These are phyloP conservation scores for Aechmea fasciata DNA, from an alignment of 176 grass and related monocot genomes.

Conservation along the genomic window DNA sequence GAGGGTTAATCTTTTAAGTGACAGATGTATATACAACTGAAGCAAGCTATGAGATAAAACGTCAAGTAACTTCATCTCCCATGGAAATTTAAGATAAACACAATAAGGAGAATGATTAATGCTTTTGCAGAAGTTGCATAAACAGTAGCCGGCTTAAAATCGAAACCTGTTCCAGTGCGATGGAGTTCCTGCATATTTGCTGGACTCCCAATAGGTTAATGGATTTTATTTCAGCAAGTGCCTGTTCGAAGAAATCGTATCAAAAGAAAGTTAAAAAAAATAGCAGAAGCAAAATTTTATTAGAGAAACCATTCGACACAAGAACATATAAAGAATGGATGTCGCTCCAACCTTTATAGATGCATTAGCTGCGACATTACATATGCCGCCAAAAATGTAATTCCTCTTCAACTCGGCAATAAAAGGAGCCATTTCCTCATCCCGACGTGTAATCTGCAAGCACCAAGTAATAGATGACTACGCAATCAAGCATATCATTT, in stretches of 20 bases:
- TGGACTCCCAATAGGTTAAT: conserved; percentile 95
- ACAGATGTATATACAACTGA: too few relatives aligned
- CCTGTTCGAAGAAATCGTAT: conserved; percentile 37
- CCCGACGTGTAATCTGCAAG: conserved; percentile 67
- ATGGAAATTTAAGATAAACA: neutral
- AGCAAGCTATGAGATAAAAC: neutral
- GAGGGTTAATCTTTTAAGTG: too few relatives aligned
- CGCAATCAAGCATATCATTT: too few relatives aligned
- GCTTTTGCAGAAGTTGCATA: neutral
- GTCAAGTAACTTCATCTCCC: neutral
- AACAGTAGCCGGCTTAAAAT: neutral
- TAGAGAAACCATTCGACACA: conserved; percentile 2
- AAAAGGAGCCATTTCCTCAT: conserved; percentile 91
- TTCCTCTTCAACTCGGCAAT: conserved; percentile 78
- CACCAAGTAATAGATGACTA: too few relatives aligned
- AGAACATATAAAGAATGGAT: conserved; percentile 9
- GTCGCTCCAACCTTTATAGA: conserved; percentile 70
- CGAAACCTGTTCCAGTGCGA: conserved; percentile 85
- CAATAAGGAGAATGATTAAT: neutral
- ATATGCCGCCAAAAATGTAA: conserved; percentile 92
- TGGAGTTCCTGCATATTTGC: conserved; percentile 96
- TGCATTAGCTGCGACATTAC: conserved; percentile 80
- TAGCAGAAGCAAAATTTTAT: conserved; percentile 25
- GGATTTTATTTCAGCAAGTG: conserved; percentile 83
- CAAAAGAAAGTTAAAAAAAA: conserved; percentile 11